Evolutionary conservation across 2,329 filamentous ascomycete genomes (phyloP).

Genomic region (Pyrenochaeta sp.): DNA sequence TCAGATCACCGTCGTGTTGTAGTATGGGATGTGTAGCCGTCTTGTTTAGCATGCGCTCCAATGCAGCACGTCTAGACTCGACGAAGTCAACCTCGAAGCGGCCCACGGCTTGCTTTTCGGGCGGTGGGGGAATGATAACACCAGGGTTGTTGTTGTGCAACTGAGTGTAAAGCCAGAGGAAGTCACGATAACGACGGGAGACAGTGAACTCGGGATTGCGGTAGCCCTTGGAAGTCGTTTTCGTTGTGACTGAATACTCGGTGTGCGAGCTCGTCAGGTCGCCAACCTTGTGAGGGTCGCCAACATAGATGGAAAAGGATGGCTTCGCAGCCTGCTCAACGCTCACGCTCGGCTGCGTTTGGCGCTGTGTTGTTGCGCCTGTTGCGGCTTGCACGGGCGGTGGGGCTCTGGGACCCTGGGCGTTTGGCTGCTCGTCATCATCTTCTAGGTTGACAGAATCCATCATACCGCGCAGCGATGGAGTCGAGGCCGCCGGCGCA

Average conservation of each 20-base stretch:
- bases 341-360: conserved; percentile 80
- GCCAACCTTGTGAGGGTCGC: conserved; percentile 97
- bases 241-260: conserved; percentile 94
- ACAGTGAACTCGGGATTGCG: conserved; percentile 92
- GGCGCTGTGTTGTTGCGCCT: conserved; percentile 58
- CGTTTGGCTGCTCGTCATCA: conserved; percentile 58
- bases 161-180: conserved; percentile 96
- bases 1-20: conserved; percentile 92
- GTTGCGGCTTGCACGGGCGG: conserved; percentile 66
- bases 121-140: conserved; percentile 92
- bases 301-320: conserved; percentile 87
- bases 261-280: conserved; percentile 97
- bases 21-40: conserved; percentile 86
- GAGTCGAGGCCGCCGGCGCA: conserved; percentile 62
- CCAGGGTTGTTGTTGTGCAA: conserved; percentile 95
- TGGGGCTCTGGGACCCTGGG: conserved; percentile 69
- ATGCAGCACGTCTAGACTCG: conserved; percentile 85
- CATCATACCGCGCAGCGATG: conserved; percentile 61
- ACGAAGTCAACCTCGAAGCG: conserved; percentile 97
- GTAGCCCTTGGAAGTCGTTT: conserved; percentile 96
- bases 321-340: conserved; percentile 94
- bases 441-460: conserved; percentile 78
- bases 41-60: conserved; percentile 99
- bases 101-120: conserved; percentile 96
- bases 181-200: conserved; percentile 92